These are phyloP conservation scores for Corylus americana DNA, from an alignment of 306 rosid genomes.

Conservation along the genomic window DNA sequence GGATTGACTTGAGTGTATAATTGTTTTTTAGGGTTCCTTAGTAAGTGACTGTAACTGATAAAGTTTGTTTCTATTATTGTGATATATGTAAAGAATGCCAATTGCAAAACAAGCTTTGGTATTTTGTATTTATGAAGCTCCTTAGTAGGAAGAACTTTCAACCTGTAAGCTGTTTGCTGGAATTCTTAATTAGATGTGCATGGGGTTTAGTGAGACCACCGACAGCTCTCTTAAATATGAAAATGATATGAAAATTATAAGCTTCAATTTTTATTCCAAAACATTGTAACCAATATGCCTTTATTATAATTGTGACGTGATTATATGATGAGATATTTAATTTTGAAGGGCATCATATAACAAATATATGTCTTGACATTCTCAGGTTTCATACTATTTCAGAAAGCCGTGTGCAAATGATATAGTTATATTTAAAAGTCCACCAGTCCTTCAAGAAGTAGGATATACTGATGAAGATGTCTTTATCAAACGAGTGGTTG, in stretches of 20 bases:
- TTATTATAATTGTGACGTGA: conserved; percentile 14
- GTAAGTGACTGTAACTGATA: conserved; percentile 13
- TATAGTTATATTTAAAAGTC: conserved; percentile 89
- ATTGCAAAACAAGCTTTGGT: background rate
- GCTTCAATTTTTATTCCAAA: conserved; percentile 7
- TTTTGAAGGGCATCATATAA: conserved; percentile 1
- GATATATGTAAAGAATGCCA: background rate
- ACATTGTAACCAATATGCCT: background rate
- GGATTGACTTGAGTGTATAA: background rate
- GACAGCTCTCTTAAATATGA: conserved; percentile 2
- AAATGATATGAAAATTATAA: background rate
- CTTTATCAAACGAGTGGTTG: conserved; percentile 89
- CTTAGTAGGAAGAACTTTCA: background rate
- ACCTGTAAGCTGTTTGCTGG: background rate
- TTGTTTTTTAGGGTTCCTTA: background rate
- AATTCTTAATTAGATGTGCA: conserved; percentile 1
- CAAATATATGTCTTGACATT: conserved; percentile 27
- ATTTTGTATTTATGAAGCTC: background rate
- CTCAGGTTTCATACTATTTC: conserved; percentile 88
- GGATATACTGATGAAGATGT: conserved; percentile 92
- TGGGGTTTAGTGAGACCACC: background rate
- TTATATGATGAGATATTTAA: conserved; percentile 11
- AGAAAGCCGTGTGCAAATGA: conserved; percentile 94
- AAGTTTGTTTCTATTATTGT: conserved; percentile 1
- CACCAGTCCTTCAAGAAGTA: conserved; percentile 94